Evolutionary conservation across 805 yeast species (phyloP).

Genomic region (Barnettozyma siamensis): DNA sequence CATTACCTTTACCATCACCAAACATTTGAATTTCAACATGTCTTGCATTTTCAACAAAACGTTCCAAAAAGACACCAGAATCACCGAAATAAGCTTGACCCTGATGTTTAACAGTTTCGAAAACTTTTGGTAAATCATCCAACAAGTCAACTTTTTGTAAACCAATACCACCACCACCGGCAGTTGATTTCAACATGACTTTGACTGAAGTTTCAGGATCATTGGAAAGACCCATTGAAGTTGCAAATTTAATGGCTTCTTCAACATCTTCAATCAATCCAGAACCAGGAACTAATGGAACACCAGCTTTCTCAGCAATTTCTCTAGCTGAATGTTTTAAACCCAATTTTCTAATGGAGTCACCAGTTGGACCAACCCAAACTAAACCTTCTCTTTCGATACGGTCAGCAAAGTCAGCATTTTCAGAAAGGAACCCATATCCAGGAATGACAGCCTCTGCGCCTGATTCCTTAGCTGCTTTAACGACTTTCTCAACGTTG

Average conservation of each 20-base stretch:
- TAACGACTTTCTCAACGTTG: conserved; percentile 74
- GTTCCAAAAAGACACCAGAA: conserved; percentile 89
- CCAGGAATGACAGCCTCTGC: conserved; percentile 98
- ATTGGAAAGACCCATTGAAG: conserved; percentile 42
- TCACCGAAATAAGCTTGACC: conserved; percentile 93
- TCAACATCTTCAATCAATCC: conserved; percentile 65
- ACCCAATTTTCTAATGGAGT: conserved; percentile 85
- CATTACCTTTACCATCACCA: conserved; percentile 93
- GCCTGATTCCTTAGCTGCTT: conserved; percentile 75
- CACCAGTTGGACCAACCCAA: conserved; percentile 96
- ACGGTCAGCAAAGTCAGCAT: conserved; percentile 91
- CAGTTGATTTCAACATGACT: conserved; percentile 94
- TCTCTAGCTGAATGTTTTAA: conserved; percentile 95
- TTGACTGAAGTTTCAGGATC: conserved; percentile 54
- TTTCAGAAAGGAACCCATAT: conserved; percentile 93
- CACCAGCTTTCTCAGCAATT: conserved; percentile 86
- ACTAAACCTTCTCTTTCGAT: conserved; percentile 78
- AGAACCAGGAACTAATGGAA: conserved; percentile 97
- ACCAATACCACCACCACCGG: conserved; percentile 99
- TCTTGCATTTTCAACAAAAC: conserved; percentile 91
- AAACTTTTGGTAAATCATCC: conserved; percentile 76
- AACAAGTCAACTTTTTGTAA: conserved; percentile 85
- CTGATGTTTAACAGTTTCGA: conserved; percentile 88
- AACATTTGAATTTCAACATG: conserved; percentile 96
- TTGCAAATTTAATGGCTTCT: conserved; percentile 76